phyloP scores from a whole-genome alignment of 331 rosid species.

The Cydonia oblonga region DNA sequence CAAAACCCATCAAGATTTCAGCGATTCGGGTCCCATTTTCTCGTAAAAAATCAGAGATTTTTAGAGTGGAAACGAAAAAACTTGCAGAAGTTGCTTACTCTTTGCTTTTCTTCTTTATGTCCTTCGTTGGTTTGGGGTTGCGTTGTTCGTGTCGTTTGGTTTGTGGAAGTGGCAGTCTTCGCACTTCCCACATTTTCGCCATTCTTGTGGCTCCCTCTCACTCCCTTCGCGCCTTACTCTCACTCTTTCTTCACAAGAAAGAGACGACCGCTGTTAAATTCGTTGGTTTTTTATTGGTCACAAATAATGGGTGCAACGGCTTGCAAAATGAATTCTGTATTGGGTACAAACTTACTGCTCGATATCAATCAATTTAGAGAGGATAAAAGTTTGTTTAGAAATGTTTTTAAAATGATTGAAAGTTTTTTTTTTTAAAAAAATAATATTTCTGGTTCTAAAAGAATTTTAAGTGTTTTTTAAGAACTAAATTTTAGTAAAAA shows the following conservation, averaged over 20 bases:
- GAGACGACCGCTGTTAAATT: not conserved
- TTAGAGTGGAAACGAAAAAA: not conserved
- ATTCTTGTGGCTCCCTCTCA: slow-evolving; percentile 50
- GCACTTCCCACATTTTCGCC: slow-evolving; percentile 57
- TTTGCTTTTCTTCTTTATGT: not conserved
- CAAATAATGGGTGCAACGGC: no score
- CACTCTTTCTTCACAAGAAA: not conserved
- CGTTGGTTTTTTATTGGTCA: no score
- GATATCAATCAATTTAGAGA: no score
- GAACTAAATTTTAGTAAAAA: no score
- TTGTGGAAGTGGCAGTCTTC: slow-evolving; percentile 29
- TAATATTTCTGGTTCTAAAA: no score
- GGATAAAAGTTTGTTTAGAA: no score
- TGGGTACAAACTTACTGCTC: no score
- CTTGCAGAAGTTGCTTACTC: not conserved
- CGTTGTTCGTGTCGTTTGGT: slow-evolving; percentile 8
- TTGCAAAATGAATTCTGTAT: no score
- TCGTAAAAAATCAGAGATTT: not conserved
- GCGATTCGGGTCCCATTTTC: no score
- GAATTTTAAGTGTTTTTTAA: no score
- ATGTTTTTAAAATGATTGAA: no score
- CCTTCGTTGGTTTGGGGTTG: slow-evolving; percentile 10
- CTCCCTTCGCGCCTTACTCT: slow-evolving; percentile 14
- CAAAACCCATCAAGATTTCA: not conserved
- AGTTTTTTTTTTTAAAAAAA: no score